Evolutionary conservation across 2,329 filamentous ascomycete species (phyloP).

Genomic region (Hymenoscyphus fructigenus): DNA sequence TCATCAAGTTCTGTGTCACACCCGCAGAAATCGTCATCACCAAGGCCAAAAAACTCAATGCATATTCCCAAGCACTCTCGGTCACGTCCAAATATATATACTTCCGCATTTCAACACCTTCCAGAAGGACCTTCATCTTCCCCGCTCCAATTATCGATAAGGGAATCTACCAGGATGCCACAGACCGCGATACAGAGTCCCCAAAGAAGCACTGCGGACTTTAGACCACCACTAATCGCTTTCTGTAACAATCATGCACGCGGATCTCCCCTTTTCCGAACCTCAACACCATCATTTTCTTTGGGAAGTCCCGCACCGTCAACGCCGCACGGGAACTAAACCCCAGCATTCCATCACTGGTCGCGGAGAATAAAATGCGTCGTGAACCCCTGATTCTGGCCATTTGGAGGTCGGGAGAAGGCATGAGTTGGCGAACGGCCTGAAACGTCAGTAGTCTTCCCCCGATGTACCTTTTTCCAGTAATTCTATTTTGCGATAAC

Average conservation of each 20-base stretch:
- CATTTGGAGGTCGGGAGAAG: background rate
- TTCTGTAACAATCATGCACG: slow-evolving; percentile 10
- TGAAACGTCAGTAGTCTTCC: background rate
- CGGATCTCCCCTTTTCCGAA: slow-evolving; percentile 8
- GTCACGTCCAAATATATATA: slow-evolving; percentile 1
- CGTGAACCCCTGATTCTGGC: background rate
- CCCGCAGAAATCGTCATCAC: background rate
- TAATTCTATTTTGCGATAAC: background rate
- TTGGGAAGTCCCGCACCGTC: background rate
- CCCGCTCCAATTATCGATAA: slow-evolving; percentile 5
- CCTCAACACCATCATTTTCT: slow-evolving; percentile 3
- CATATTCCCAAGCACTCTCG: background rate
- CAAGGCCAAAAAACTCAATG: background rate
- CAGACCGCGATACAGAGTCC: background rate
- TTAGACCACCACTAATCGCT: no score
- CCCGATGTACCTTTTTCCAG: background rate
- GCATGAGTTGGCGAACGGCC: background rate
- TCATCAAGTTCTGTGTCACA: no score
- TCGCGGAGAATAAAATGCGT: background rate
- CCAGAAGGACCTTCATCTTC: background rate
- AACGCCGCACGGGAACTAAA: background rate
- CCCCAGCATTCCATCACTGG: background rate
- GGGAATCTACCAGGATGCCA: background rate
- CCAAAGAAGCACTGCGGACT: background rate
- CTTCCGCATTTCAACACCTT: background rate